Percentiles rank a stretch among this genome's conserved stretches.
Conservation (phyloP, 2,329 filamentous ascomycete genomes). For the Cladosporium sp. region DNA sequence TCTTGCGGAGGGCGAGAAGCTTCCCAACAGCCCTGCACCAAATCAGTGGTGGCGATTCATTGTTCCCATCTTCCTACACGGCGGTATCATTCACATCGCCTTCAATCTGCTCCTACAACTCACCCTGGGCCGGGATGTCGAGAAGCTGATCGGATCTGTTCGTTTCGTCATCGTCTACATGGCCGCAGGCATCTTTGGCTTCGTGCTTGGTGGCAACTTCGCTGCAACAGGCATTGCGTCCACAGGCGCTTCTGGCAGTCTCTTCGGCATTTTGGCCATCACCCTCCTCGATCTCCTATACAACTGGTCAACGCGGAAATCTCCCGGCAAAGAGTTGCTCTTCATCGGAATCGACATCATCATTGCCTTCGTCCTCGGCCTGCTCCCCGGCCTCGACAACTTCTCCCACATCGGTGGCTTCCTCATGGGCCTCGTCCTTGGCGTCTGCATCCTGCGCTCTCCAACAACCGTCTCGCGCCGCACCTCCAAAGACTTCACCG, state of each 20-base stretch:
- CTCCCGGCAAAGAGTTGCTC: slow-evolving; percentile 78
- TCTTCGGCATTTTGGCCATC: slow-evolving; percentile 91
- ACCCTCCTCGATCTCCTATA: slow-evolving; percentile 88
- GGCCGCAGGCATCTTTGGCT: slow-evolving; percentile 89
- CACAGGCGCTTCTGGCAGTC: slow-evolving; percentile 79
- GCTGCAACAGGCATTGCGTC: slow-evolving; percentile 78
- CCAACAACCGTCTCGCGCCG: slow-evolving; percentile 60
- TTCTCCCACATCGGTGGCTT: slow-evolving; percentile 97
- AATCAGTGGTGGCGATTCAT: slow-evolving; percentile 99
- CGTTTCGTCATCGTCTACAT: slow-evolving; percentile 90
- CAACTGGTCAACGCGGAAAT: slow-evolving; percentile 78
- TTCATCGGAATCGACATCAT: slow-evolving; percentile 83
- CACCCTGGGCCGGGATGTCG: slow-evolving; percentile 89
- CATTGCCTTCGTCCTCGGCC: slow-evolving; percentile 87
- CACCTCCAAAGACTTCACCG: slow-evolving; percentile 26
- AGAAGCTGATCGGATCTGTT: slow-evolving; percentile 81
- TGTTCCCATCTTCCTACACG: slow-evolving; percentile 90
- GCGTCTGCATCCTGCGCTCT: slow-evolving; percentile 84
- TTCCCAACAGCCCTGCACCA: slow-evolving; percentile 64
- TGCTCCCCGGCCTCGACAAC: slow-evolving; percentile 92
- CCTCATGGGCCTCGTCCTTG: slow-evolving; percentile 83
- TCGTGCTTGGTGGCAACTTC: slow-evolving; percentile 92
- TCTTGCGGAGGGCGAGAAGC: slow-evolving; percentile 50
- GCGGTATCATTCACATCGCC: slow-evolving; percentile 88
- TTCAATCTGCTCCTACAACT: slow-evolving; percentile 94